A percentile compares a stretch with the other conserved stretches of the same genome.
phyloP scores from a whole-genome alignment of 257 asterid genomes.

The Nicotiana otophora region DNA sequence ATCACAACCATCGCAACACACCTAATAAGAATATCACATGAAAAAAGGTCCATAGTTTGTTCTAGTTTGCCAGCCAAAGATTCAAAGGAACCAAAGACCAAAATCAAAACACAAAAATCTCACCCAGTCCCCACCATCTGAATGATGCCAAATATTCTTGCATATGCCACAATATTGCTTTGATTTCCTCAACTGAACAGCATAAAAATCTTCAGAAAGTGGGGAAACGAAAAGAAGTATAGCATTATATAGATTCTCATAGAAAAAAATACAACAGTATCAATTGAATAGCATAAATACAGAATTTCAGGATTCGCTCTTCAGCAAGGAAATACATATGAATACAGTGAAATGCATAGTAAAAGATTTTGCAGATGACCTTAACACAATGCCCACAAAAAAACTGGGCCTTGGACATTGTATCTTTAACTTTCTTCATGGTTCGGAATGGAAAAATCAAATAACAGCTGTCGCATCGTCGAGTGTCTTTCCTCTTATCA shows the following conservation, averaged over 20 bases:
- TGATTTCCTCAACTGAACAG: conserved; percentile 59
- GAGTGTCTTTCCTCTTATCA: conserved; percentile 45
- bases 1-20: conserved; percentile 86
- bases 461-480: conserved; percentile 69
- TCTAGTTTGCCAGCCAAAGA: neutral
- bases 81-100: conserved; percentile 10
- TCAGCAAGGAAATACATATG: conserved; percentile 9
- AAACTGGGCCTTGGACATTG: conserved; percentile 34
- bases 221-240: neutral
- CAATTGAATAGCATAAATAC: conserved; percentile 2
- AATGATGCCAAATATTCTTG: conserved; percentile 83
- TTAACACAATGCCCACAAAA: conserved; percentile 77
- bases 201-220: conserved; percentile 18
- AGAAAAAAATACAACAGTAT: conserved; percentile 1
- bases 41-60: neutral
- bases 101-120: conserved; percentile 26
- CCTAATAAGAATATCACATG: conserved; percentile 30
- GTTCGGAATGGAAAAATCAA: conserved; percentile 51
- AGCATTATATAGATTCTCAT: neutral
- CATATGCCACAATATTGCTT: conserved; percentile 91
- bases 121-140: conserved; percentile 98
- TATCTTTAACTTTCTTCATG: conserved; percentile 55
- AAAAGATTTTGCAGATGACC: conserved; percentile 38
- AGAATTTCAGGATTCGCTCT: neutral
- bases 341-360: conserved; percentile 2